Percentiles rank a stretch among this genome's conserved stretches.
Conservation (phyloP, 2,329 filamentous ascomycete genomes). For the Aspergillus tanneri region DNA sequence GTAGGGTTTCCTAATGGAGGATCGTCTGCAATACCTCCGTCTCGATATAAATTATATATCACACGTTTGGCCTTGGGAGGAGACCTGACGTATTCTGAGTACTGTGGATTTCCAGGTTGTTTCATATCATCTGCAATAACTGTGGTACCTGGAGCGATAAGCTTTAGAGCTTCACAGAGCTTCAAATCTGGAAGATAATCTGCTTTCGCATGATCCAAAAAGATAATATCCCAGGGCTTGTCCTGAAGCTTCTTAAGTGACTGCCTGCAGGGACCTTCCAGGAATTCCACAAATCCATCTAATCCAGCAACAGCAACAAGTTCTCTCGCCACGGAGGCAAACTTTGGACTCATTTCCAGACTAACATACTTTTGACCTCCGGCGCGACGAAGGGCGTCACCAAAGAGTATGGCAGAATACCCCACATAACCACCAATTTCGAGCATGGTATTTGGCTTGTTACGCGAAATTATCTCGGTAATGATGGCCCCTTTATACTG, state of each 20-base stretch:
- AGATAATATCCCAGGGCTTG: slow-evolving; percentile 66
- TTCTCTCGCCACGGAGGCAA: slow-evolving; percentile 64
- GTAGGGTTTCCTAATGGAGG: not conserved
- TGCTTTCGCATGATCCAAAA: slow-evolving; percentile 77
- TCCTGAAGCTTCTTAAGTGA: slow-evolving; percentile 61
- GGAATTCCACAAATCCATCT: slow-evolving; percentile 63
- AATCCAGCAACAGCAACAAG: slow-evolving; percentile 70
- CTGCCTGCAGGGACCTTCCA: slow-evolving; percentile 66
- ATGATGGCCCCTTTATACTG: no score
- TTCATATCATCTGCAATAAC: slow-evolving; percentile 47
- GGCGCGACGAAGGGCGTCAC: slow-evolving; percentile 57
- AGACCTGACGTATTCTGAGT: slow-evolving; percentile 63
- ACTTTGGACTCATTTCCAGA: slow-evolving; percentile 69
- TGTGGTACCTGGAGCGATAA: slow-evolving; percentile 53
- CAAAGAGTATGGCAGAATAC: slow-evolving; percentile 74
- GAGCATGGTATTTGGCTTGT: slow-evolving; percentile 66
- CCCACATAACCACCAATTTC: slow-evolving; percentile 79
- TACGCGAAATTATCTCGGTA: no score
- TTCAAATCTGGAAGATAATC: slow-evolving; percentile 72
- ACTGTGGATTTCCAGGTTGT: slow-evolving; percentile 44
- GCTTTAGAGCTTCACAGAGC: slow-evolving; percentile 66
- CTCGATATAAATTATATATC: not conserved
- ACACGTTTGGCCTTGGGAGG: slow-evolving; percentile 59
- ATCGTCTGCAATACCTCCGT: not conserved
- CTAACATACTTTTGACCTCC: slow-evolving; percentile 65